Evolutionary conservation across 495 filamentous ascomycete species (phyloP), one percentile per base, ranked within the genome.

Genomic region (Hyaloscypha hepaticicola): DNA sequence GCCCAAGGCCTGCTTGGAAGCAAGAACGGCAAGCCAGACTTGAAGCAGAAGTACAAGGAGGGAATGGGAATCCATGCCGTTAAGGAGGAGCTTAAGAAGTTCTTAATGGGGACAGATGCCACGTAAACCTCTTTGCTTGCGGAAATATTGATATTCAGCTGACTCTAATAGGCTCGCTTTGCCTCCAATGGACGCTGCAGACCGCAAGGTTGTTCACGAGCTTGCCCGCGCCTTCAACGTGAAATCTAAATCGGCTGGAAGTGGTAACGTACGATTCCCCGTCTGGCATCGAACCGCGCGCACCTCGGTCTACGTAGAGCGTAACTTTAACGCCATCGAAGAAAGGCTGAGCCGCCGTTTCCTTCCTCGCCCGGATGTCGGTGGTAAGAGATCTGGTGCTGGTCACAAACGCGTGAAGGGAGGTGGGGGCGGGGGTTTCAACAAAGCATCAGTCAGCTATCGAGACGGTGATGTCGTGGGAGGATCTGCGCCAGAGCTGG

Each of bases 401-500:
- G 59, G 58, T 22, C 38, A 69, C 69, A 57, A 66, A 72, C 41
- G 82, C 79, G 75, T 67, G 67, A 68, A 58, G 53, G 61, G 58
- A 27, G 69, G 67, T 12, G 68, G 72, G 14, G n/a, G 38, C 38
- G 6, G 38, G 14, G 72, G 70, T 7, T 64, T 68, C 49, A 65
- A 67, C 63, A 74, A 67, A 53, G 76, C 77, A 14, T 80, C 80
- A 6, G 80, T 85, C 29, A 82, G 80, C 8, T 90, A 92, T 60
- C 83, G 85, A 66, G 91, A 98, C 67, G 95, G 95, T n/a, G 92
- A 97, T 62, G 77, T 96, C 50, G 93, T 97, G 22, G 95, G 94
- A 49, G 91, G 83, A 12, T 82, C 84, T 33, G 95, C 93, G 0
- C 88, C 91, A 2, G 94, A 96, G 74, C 80, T 99, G 27, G 91